phyloP scores from a whole-genome alignment of 208 protist genomes.

The Herpetomonas tarakana region DNA sequence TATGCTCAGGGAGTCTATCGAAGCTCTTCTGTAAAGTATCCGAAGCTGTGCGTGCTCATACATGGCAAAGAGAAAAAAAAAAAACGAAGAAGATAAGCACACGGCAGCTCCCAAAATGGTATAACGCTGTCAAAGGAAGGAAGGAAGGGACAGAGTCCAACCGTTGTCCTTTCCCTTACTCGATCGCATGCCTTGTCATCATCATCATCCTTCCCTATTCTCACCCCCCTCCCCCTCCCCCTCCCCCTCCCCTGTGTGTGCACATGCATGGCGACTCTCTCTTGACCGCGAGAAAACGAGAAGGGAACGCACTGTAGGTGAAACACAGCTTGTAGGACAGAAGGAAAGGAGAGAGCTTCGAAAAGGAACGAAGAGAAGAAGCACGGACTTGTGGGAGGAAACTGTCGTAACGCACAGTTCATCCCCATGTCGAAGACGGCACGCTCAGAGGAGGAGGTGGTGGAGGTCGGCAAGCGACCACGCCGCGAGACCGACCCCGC shows the following conservation, averaged over 20 bases:
- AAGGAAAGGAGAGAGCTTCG: too few species aligned
- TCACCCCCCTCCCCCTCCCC: not conserved
- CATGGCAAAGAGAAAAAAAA: not conserved
- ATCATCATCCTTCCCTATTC: conserved; percentile 1
- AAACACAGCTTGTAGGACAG: too few species aligned
- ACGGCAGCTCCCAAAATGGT: too few species aligned
- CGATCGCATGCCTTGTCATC: not conserved
- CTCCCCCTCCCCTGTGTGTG: too few species aligned
- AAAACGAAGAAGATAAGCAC: not conserved
- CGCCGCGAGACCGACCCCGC: conserved; percentile 81
- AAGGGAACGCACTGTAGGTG: not conserved
- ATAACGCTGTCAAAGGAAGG: too few species aligned
- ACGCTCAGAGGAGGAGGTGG: conserved; percentile 18
- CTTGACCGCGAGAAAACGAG: conserved; percentile 3
- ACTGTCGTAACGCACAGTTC: too few species aligned
- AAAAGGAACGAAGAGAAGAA: too few species aligned
- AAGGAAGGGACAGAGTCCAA: too few species aligned
- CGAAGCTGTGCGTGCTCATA: not conserved
- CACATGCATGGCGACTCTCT: too few species aligned
- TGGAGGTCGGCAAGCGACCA: conserved; percentile 43
- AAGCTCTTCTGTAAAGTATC: conserved; percentile 10
- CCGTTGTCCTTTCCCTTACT: not conserved
- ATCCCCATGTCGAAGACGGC: conserved; percentile 3
- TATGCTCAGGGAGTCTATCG: conserved; percentile 18
- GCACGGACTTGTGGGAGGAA: too few species aligned